Evolutionary conservation across 148 eudicot genomes (phyloP).

Genomic region (Amaranthus hypochondriacus): DNA sequence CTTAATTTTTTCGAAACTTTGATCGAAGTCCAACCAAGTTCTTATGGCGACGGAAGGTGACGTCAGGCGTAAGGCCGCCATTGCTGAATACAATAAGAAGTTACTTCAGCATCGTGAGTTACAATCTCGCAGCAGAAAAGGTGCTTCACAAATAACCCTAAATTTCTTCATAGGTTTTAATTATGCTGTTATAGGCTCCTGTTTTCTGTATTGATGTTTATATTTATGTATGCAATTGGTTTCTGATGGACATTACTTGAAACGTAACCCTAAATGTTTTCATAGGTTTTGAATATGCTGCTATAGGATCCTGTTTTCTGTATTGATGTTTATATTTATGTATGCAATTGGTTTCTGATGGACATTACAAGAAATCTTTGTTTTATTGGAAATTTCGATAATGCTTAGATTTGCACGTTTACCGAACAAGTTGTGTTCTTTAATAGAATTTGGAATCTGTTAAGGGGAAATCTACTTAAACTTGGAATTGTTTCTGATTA

Average conservation of each 20-base stretch:
- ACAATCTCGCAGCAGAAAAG: constrained; percentile 70
- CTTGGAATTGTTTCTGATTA: no score
- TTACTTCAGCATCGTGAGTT: constrained; percentile 72
- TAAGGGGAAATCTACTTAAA: no score
- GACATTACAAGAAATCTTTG: neutral
- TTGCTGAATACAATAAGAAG: constrained; percentile 65
- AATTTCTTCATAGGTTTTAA: constrained; percentile 20
- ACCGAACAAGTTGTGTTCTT: no score
- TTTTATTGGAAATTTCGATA: no score
- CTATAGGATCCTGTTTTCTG: neutral
- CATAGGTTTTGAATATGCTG: constrained; percentile 14
- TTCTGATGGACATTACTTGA: neutral
- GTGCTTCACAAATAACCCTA: constrained; percentile 34
- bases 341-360: neutral
- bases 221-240: neutral
- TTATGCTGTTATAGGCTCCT: neutral
- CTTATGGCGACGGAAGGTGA: constrained; percentile 59
- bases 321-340: neutral
- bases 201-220: neutral
- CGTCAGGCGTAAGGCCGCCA: constrained; percentile 52
- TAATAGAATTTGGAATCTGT: no score
- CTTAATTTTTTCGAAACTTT: neutral
- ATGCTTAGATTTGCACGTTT: no score
- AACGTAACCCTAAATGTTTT: neutral
- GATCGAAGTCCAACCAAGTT: neutral